These are phyloP conservation scores for Hsuehochloa calcarea DNA, from an alignment of 176 grass and related monocot species.

Conservation along the genomic window DNA sequence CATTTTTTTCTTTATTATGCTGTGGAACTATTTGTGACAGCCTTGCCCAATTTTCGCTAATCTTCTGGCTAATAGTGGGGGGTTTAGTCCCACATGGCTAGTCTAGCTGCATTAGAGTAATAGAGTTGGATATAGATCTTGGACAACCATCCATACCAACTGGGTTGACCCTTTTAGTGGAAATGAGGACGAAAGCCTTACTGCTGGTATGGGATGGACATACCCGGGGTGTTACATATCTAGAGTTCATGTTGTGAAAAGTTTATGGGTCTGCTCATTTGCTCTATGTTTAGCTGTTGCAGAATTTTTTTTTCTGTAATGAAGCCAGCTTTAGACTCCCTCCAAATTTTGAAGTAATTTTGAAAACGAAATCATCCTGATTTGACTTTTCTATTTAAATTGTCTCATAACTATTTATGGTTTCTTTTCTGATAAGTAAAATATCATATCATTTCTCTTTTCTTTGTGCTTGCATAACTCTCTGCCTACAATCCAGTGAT, in stretches of 20 bases:
- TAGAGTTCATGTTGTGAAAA: constrained; percentile 7
- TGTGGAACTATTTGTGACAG: not conserved
- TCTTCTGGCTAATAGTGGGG: not conserved
- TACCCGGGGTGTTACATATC: not conserved
- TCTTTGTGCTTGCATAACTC: not conserved
- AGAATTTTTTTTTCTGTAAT: not conserved
- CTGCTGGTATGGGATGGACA: not conserved
- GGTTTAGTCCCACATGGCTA: constrained; percentile 19
- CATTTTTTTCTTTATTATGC: not conserved
- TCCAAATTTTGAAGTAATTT: not conserved
- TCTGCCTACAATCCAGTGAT: not conserved
- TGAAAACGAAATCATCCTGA: not conserved
- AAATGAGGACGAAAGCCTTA: not conserved
- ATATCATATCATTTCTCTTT: not conserved
- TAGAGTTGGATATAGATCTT: not conserved
- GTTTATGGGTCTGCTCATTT: not conserved
- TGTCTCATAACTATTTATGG: not conserved
- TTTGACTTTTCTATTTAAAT: constrained; percentile 6
- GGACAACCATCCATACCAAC: not conserved
- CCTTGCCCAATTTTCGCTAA: not conserved
- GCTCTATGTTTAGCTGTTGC: not conserved
- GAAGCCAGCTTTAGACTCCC: not conserved
- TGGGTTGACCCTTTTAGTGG: not conserved
- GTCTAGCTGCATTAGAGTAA: not conserved
- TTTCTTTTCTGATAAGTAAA: constrained; percentile 10